Conservation (phyloP, 192 early-diverging fungal genomes). For the Gamsiella multidivaricata region DNA sequence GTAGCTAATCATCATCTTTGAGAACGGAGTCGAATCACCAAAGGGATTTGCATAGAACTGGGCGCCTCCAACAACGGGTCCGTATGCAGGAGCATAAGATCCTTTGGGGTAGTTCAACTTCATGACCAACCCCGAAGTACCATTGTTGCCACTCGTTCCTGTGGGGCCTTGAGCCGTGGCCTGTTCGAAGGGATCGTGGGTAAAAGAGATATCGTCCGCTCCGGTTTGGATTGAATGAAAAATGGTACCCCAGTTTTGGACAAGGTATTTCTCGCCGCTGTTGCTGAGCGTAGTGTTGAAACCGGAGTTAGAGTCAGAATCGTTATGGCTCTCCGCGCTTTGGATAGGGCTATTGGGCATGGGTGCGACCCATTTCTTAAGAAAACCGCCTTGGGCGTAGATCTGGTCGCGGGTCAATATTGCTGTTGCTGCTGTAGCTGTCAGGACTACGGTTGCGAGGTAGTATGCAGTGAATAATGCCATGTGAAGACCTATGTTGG, state of each 20-base stretch:
- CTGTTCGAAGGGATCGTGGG: conserved; percentile 44
- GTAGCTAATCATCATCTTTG: conserved; percentile 58
- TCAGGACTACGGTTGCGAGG: not conserved
- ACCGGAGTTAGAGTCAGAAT: not conserved
- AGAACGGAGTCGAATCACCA: conserved; percentile 40
- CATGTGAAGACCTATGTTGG: too few relatives aligned
- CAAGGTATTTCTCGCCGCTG: conserved; percentile 13
- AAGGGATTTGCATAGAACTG: conserved; percentile 58
- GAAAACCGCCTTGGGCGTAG: conserved; percentile 28
- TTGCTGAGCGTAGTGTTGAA: not conserved
- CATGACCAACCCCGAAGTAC: conserved; percentile 18
- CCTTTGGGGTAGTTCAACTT: conserved; percentile 55
- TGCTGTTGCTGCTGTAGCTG: not conserved
- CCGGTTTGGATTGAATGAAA: conserved; percentile 45
- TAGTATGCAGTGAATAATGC: not conserved
- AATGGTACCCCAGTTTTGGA: conserved; percentile 37
- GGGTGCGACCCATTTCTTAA: conserved; percentile 52
- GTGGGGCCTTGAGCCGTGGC: not conserved
- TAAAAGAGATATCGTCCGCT: conserved; percentile 36
- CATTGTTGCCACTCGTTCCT: not conserved
- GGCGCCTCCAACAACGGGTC: conserved; percentile 45
- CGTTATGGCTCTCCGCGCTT: not conserved
- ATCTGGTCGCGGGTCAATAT: conserved; percentile 34
- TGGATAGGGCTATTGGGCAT: conserved; percentile 35
- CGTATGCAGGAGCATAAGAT: conserved; percentile 51